Conservation (phyloP, 1,284 basidiomycete species). For the Fomitopsis palustris region DNA sequence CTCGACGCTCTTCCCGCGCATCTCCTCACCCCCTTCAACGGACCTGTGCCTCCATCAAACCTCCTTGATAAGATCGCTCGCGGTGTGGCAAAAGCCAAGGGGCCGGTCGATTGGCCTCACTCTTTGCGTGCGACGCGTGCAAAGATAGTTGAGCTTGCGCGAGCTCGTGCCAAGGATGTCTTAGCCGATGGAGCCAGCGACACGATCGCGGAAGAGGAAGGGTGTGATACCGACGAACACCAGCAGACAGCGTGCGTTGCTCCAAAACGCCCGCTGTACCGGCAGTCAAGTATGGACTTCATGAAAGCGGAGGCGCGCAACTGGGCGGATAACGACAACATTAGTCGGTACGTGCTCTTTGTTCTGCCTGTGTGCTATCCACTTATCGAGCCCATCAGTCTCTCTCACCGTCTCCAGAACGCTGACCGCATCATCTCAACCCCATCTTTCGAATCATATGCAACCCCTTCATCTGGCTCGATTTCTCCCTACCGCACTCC, state of each 20-base stretch:
- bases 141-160: slow-evolving; percentile 73
- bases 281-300: slow-evolving; percentile 84
- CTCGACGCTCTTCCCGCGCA: slow-evolving; percentile 79
- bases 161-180: slow-evolving; percentile 55
- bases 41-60: slow-evolving; percentile 75
- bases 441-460: slow-evolving; percentile 57
- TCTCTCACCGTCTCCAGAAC: slow-evolving; percentile 66
- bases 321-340: slow-evolving; percentile 49
- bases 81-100: slow-evolving; percentile 67
- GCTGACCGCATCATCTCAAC: slow-evolving; percentile 53
- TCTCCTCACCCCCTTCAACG: slow-evolving; percentile 77
- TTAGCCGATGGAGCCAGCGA: slow-evolving; percentile 32
- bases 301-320: slow-evolving; percentile 47
- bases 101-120: slow-evolving; percentile 73
- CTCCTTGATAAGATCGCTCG: slow-evolving; percentile 80
- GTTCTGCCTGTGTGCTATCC: slow-evolving; percentile 7
- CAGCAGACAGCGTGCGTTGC: slow-evolving; percentile 41
- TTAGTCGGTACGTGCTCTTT: slow-evolving; percentile 51
- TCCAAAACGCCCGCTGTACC: slow-evolving; percentile 58
- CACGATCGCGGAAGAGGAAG: slow-evolving; percentile 35
- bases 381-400: slow-evolving; percentile 34
- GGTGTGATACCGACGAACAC: slow-evolving; percentile 33
- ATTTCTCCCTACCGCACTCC: slow-evolving; percentile 9
- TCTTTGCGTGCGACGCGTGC: slow-evolving; percentile 74
- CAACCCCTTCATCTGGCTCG: slow-evolving; percentile 37